Percentiles rank a stretch among this genome's conserved stretches.
Conservation (phyloP, 2,329 filamentous ascomycete species). For the Penicillium sp. region DNA sequence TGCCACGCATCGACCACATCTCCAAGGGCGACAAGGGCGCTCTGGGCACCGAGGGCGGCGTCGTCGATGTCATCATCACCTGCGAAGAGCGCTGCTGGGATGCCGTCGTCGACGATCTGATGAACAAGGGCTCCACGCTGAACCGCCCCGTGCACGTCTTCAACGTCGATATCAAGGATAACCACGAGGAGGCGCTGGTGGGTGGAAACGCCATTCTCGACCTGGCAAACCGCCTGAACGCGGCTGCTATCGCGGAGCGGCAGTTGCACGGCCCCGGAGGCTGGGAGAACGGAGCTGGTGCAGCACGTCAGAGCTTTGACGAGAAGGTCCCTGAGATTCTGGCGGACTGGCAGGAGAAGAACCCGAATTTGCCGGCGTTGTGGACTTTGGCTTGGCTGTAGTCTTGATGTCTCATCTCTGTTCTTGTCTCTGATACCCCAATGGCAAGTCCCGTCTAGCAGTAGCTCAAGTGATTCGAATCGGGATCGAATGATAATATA, state of each 20-base stretch:
- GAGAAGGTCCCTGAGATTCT: conserved; percentile 89
- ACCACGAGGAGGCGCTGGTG: conserved; percentile 90
- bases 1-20: conserved; percentile 73
- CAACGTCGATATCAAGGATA: conserved; percentile 97
- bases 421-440: conserved; percentile 2
- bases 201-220: conserved; percentile 91
- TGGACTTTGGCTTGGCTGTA: conserved; percentile 97
- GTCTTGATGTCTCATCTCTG: conserved; percentile 19
- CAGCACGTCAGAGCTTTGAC: conserved; percentile 75
- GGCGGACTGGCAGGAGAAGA: conserved; percentile 89
- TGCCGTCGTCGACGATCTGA: conserved; percentile 88
- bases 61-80: conserved; percentile 92
- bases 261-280: conserved; percentile 60
- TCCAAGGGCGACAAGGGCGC: conserved; percentile 69
- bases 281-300: conserved; percentile 68
- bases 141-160: conserved; percentile 96
- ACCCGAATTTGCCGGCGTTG: conserved; percentile 83
- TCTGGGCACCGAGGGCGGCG: conserved; percentile 76
- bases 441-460: too few species aligned
- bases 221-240: conserved; percentile 79
- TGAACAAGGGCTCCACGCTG: conserved; percentile 77
- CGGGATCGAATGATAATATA: neutral
- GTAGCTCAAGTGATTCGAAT: neutral
- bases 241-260: conserved; percentile 73
- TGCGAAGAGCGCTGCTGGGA: conserved; percentile 99